These are phyloP conservation scores for Kazachstania africana DNA, from an alignment of 805 yeast genomes.

Conservation along the genomic window DNA sequence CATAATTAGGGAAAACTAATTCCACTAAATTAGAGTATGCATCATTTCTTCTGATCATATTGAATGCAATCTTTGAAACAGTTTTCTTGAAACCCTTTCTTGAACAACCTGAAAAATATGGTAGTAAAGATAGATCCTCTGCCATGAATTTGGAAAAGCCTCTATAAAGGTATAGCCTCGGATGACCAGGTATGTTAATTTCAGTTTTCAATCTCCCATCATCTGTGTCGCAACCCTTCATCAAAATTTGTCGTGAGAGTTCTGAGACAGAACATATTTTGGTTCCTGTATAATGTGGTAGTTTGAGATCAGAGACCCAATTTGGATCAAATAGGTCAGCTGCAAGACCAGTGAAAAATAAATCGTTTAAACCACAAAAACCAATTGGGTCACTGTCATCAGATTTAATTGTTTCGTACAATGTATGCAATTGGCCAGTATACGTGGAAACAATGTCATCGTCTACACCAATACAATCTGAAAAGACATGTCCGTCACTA, in stretches of 20 bases:
- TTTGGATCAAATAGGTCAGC: slow-evolving; percentile 16
- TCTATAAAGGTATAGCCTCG: slow-evolving; percentile 40
- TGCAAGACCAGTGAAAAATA: slow-evolving; percentile 26
- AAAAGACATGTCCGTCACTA: slow-evolving; percentile 55
- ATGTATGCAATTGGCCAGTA: slow-evolving; percentile 32
- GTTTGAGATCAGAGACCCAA: slow-evolving; percentile 21
- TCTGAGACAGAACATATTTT: slow-evolving; percentile 30
- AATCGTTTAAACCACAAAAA: slow-evolving; percentile 31
- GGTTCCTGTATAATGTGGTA: slow-evolving; percentile 30
- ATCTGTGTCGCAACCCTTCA: slow-evolving; percentile 37
- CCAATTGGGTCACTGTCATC: slow-evolving; percentile 26
- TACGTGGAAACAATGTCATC: slow-evolving; percentile 41
- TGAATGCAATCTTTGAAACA: slow-evolving; percentile 44
- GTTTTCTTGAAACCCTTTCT: slow-evolving; percentile 39
- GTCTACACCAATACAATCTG: slow-evolving; percentile 53
- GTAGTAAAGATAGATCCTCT: slow-evolving; percentile 40
- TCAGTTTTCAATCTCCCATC: slow-evolving; percentile 60
- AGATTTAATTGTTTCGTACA: slow-evolving; percentile 30
- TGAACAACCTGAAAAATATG: slow-evolving; percentile 29
- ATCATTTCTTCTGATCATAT: slow-evolving; percentile 54
- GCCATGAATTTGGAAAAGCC: slow-evolving; percentile 51
- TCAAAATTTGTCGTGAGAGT: slow-evolving; percentile 29
- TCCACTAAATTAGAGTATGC: slow-evolving; percentile 56
- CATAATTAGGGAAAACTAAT: slow-evolving; percentile 44
- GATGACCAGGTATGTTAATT: slow-evolving; percentile 42